A percentile compares a stretch with the other conserved stretches of the same genome.
Evolutionary conservation across 2,329 filamentous ascomycete genomes (phyloP).

Genomic region (Trichocomaceae sp.): DNA sequence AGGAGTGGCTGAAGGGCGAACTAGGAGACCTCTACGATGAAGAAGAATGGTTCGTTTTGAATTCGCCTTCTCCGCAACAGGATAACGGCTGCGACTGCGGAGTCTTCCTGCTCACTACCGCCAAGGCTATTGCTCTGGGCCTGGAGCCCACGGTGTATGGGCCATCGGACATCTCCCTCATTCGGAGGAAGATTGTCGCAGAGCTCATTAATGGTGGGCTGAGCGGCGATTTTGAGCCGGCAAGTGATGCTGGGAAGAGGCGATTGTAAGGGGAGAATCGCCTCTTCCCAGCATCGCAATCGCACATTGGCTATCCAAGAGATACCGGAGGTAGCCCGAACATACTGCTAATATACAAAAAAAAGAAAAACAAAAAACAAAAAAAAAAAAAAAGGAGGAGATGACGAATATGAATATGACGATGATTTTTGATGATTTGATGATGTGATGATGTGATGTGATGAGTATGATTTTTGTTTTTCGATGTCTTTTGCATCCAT

Average conservation of each 20-base stretch:
- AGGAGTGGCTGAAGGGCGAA: slow-evolving; percentile 39
- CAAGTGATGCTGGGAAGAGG: not conserved
- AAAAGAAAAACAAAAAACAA: not conserved
- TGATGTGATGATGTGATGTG: not conserved
- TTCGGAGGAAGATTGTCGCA: slow-evolving; percentile 43
- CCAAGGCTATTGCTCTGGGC: slow-evolving; percentile 41
- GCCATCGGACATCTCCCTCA: slow-evolving; percentile 32
- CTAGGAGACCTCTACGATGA: slow-evolving; percentile 35
- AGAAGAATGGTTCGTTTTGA: slow-evolving; percentile 38
- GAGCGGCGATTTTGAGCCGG: slow-evolving; percentile 35
- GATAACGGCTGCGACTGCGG: slow-evolving; percentile 45
- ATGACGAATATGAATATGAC: not conserved
- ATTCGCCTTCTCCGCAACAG: slow-evolving; percentile 38
- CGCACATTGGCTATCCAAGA: not conserved
- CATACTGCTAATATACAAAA: not conserved
- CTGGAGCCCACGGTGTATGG: slow-evolving; percentile 39
- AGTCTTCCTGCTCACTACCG: slow-evolving; percentile 45
- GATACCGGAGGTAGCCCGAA: not conserved
- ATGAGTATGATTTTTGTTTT: not conserved
- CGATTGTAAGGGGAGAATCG: not conserved
- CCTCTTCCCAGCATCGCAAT: too few species aligned
- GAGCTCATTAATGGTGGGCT: slow-evolving; percentile 43
- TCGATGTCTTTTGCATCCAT: not conserved
- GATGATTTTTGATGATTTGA: not conserved
- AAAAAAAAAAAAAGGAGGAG: not conserved